phyloP scores from a whole-genome alignment of 441 rosid species.

The Syzygium malaccense region DNA sequence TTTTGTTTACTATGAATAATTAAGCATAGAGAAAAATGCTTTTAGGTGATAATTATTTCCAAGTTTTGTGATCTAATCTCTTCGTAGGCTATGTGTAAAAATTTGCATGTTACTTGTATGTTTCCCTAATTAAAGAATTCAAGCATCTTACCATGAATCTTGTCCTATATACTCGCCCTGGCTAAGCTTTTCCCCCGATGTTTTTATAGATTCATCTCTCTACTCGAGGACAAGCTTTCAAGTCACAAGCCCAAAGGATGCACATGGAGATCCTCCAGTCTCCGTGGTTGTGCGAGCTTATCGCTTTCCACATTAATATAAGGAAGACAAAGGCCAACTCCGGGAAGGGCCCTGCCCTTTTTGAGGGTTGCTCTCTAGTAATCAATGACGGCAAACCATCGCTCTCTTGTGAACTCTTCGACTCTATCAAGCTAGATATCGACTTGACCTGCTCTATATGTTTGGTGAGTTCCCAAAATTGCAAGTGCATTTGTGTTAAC shows the following conservation, averaged over 20 bases:
- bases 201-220: constrained; percentile 64
- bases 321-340: constrained; percentile 44
- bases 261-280: constrained; percentile 86
- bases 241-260: constrained; percentile 77
- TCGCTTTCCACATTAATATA: constrained; percentile 83
- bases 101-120: background rate
- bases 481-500: background rate
- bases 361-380: constrained; percentile 53
- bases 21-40: background rate
- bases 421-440: constrained; percentile 72
- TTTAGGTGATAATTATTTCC: too few relatives aligned
- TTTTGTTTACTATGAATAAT: background rate
- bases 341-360: constrained; percentile 38
- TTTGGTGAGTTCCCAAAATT: constrained; percentile 47
- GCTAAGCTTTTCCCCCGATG: background rate
- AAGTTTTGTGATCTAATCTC: too few relatives aligned
- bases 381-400: constrained; percentile 63
- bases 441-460: constrained; percentile 90
- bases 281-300: constrained; percentile 90
- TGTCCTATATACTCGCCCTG: too few relatives aligned
- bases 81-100: background rate
- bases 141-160: background rate
- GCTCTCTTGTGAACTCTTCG: constrained; percentile 66
- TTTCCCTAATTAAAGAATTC: background rate
- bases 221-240: constrained; percentile 89